phyloP scores from a whole-genome alignment of 2,329 filamentous ascomycete genomes.

The Trichoderma sp. region DNA sequence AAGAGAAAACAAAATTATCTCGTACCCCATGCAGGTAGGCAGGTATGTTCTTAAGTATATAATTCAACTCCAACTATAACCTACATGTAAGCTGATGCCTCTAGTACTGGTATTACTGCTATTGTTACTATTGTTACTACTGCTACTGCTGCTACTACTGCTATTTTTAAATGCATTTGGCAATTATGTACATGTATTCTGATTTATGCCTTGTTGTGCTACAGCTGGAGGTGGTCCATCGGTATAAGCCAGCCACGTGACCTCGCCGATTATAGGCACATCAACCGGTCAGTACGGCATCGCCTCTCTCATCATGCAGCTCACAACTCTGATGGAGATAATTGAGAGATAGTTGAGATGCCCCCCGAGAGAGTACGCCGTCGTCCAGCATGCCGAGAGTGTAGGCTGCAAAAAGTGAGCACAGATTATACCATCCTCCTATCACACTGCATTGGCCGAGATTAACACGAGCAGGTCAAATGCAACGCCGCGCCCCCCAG shows the following conservation, averaged over 20 bases:
- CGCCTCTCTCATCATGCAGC: neutral
- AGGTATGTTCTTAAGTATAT: no score
- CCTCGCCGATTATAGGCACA: neutral
- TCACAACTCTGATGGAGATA: neutral
- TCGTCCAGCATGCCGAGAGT: conserved; percentile 19
- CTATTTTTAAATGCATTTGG: no score
- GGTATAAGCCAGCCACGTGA: neutral
- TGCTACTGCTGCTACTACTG: no score
- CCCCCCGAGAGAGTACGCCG: conserved; percentile 11
- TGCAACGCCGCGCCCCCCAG: conserved; percentile 8
- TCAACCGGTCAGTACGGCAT: conserved; percentile 6
- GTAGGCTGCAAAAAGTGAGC: conserved; percentile 17
- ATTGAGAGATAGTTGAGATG: neutral
- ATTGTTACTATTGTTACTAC: no score
- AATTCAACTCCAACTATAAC: no score
- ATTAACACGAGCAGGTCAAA: conserved; percentile 1
- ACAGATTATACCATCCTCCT: neutral
- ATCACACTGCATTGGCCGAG: neutral
- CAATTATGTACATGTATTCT: no score
- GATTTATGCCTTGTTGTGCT: no score
- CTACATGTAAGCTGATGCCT: no score
- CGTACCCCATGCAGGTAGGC: no score
- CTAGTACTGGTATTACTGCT: no score
- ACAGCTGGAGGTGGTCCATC: no score
- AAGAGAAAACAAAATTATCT: no score